phyloP scores from a whole-genome alignment of 1,284 basidiomycete species.

The Testicularia cyperi region DNA sequence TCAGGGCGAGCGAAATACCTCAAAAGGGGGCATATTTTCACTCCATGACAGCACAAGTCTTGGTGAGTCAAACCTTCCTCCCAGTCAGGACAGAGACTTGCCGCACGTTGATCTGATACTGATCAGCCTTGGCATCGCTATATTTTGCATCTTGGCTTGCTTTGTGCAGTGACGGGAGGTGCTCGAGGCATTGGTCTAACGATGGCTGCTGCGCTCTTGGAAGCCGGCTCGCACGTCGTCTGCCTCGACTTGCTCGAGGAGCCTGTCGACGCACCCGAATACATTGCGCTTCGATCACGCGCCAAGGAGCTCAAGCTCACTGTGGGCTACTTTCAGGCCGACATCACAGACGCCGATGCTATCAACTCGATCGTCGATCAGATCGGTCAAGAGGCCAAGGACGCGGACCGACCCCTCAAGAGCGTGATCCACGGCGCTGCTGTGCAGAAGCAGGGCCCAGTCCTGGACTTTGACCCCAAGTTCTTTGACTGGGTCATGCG shows the following conservation, averaged over 20 bases:
- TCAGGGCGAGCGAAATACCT: constrained; percentile 1
- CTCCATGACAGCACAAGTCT: constrained; percentile 6
- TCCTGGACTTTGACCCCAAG: constrained; percentile 70
- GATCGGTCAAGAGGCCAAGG: constrained; percentile 40
- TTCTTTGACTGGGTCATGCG: constrained; percentile 69
- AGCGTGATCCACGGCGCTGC: constrained; percentile 75
- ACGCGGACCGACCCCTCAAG: constrained; percentile 66
- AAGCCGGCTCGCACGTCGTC: constrained; percentile 75
- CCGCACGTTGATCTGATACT: too few species aligned
- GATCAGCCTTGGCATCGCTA: too few species aligned
- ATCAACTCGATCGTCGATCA: constrained; percentile 51
- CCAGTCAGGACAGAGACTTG: too few species aligned
- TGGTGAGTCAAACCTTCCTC: too few species aligned
- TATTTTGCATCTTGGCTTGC: neutral
- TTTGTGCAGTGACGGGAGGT: constrained; percentile 59
- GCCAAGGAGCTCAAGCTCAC: constrained; percentile 68
- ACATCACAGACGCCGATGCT: constrained; percentile 66
- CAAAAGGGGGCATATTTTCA: constrained; percentile 3
- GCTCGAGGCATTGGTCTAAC: constrained; percentile 79
- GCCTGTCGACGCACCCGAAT: constrained; percentile 68
- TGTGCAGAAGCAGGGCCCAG: constrained; percentile 67
- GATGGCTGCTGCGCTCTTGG: constrained; percentile 73
- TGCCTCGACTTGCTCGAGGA: constrained; percentile 71
- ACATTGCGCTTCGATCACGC: constrained; percentile 60
- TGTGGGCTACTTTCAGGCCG: constrained; percentile 57